These are phyloP conservation scores for Phytopythium boreale DNA, from an alignment of 352 stramenopile species.

Conservation along the genomic window DNA sequence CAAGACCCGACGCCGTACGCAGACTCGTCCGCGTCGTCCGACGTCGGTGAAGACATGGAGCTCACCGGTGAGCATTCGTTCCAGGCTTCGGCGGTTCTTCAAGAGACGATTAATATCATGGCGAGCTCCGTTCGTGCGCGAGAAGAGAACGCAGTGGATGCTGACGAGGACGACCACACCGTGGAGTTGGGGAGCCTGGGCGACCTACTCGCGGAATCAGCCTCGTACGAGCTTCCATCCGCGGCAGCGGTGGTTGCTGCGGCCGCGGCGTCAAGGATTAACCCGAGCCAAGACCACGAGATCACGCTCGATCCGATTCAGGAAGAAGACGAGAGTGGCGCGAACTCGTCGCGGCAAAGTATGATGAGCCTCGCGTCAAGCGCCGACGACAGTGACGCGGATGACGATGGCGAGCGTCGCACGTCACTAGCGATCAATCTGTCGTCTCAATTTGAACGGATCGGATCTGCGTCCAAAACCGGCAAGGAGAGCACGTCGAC, in stretches of 20 bases:
- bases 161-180: conserved; percentile 41
- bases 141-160: conserved; percentile 4
- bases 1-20: conserved; percentile 47
- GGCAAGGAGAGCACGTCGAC: background rate
- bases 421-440: conserved; percentile 74
- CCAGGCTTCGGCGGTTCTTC: conserved; percentile 23
- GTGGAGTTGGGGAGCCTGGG: conserved; percentile 58
- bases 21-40: conserved; percentile 75
- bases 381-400: conserved; percentile 49
- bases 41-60: conserved; percentile 84
- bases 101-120: conserved; percentile 10
- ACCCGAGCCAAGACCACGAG: conserved; percentile 31
- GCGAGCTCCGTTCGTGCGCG: conserved; percentile 6
- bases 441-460: conserved; percentile 65
- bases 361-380: conserved; percentile 72
- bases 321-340: conserved; percentile 60
- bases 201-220: conserved; percentile 56
- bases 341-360: conserved; percentile 52
- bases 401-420: conserved; percentile 36
- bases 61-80: conserved; percentile 79
- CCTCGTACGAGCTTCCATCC: conserved; percentile 24
- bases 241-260: background rate
- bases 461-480: conserved; percentile 21
- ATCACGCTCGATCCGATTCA: conserved; percentile 54
- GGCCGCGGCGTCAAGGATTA: background rate